Evolutionary conservation across 768 basidiomycete species (phyloP).

Genomic region (Pleurotus platypus): DNA sequence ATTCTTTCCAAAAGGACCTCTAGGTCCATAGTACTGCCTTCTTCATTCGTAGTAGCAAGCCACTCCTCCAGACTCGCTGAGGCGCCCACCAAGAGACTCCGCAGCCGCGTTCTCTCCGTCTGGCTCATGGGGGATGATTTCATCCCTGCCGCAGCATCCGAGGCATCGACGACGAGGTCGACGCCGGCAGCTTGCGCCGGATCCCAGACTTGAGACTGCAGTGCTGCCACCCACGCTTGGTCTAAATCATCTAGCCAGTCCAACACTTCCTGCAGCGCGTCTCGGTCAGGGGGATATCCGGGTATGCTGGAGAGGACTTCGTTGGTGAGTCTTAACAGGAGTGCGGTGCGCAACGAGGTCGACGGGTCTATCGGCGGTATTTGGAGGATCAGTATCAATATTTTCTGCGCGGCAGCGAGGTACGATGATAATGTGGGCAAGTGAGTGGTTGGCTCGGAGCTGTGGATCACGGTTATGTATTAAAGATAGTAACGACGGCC

Average conservation of each 20-base stretch:
- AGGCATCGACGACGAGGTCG: slow-evolving; percentile 35
- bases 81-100: slow-evolving; percentile 62
- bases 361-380: slow-evolving; percentile 76
- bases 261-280: slow-evolving; percentile 48
- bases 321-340: slow-evolving; percentile 69
- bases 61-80: slow-evolving; percentile 67
- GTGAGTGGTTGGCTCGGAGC: slow-evolving; percentile 46
- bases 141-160: slow-evolving; percentile 24
- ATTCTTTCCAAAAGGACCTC: slow-evolving; percentile 40
- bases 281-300: slow-evolving; percentile 51
- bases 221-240: slow-evolving; percentile 66
- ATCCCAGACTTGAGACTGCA: slow-evolving; percentile 68
- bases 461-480: slow-evolving; percentile 15
- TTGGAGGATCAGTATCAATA: slow-evolving; percentile 63
- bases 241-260: slow-evolving; percentile 75
- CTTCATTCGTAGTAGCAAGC: slow-evolving; percentile 34
- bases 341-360: slow-evolving; percentile 58
- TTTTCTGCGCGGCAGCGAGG: slow-evolving; percentile 49
- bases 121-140: slow-evolving; percentile 53
- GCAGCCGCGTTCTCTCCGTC: slow-evolving; percentile 69
- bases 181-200: slow-evolving; percentile 31
- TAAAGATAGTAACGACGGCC: neutral
- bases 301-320: slow-evolving; percentile 59
- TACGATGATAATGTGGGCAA: slow-evolving; percentile 59
- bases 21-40: slow-evolving; percentile 27